Conservation (phyloP, 768 basidiomycete genomes). For the Megacollybia marginata region DNA sequence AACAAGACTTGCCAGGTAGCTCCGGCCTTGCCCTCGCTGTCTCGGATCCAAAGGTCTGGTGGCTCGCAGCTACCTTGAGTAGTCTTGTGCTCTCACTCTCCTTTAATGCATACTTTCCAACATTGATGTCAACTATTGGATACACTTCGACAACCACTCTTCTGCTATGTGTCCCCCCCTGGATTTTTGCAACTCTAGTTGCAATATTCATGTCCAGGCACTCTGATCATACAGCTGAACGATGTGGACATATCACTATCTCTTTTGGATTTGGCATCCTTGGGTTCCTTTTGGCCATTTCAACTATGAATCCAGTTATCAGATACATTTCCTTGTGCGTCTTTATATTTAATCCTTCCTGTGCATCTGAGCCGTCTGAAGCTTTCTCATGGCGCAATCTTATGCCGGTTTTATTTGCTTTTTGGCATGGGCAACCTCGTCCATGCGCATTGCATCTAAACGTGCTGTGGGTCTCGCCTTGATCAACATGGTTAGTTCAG, state of each 20-base stretch:
- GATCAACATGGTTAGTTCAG: constrained; percentile 74
- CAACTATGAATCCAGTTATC: constrained; percentile 52
- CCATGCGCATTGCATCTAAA: constrained; percentile 72
- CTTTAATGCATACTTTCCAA: constrained; percentile 55
- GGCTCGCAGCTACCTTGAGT: constrained; percentile 43
- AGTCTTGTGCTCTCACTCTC: constrained; percentile 37
- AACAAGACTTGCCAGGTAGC: constrained; percentile 5
- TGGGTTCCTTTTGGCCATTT: constrained; percentile 60
- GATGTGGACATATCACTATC: constrained; percentile 56
- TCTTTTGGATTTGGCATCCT: constrained; percentile 54
- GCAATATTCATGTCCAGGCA: constrained; percentile 55
- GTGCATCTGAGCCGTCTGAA: constrained; percentile 16
- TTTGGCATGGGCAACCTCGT: constrained; percentile 43
- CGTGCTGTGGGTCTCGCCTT: constrained; percentile 82
- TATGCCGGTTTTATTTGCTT: constrained; percentile 70
- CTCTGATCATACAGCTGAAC: constrained; percentile 65
- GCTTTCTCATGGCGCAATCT: constrained; percentile 72
- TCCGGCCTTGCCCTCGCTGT: constrained; percentile 52
- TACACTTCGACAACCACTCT: constrained; percentile 45
- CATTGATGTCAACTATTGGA: constrained; percentile 43
- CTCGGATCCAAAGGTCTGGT: constrained; percentile 57
- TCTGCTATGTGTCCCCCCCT: constrained; percentile 61
- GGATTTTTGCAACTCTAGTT: constrained; percentile 51
- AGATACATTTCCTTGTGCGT: constrained; percentile 62
- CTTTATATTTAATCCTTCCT: background rate